Base-by-base conservation (phyloP, 164 flowering plant genomes). In the Annona squamosa region DNA sequence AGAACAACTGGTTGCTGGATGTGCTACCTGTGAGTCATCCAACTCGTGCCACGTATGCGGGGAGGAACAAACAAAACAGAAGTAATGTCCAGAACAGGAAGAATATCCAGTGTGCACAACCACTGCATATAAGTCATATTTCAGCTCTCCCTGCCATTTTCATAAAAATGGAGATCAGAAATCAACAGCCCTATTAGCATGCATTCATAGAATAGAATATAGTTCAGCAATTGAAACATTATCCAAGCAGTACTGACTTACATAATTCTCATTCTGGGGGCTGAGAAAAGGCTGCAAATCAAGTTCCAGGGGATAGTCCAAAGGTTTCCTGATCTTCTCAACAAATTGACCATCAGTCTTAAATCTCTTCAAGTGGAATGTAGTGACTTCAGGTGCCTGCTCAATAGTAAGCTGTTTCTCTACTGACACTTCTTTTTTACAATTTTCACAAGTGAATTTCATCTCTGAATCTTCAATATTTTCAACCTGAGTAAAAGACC, bases 351-450 rank as follows among this genome's bases (percentile, higher is more conserved):
- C 97, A 83, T 85, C 85, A 76, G 72, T 85, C 84, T 88, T 90
- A 77, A 96, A 96, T 81, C 98, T 90, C 83, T 93, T 93, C 75
- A 96, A 84, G 80, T 96, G 99, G 48, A 96, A 85, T 68, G 90
- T 70, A 18, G 90, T 87, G 69, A 96, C 83, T 18, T 79, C 63
- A 69, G 99, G 99, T 56, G 78, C 80, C 73, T 84, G 75, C 19
- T 89, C 88, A 72, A 96, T 70, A 67, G 83, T 67, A 76, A 96
- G 87, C 77, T 91, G 94, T 78, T 96, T 96, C 76, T 90, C 97
- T 65, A 80, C 67, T 1, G 83, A 68, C 7, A 90, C 99, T 63
- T 84, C 76, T 77, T 87, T 81, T 74, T 88, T 85, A 72, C 98
- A 93, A 19, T 77, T 82, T 63, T 85, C 92, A 84, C 99, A 95